Evolutionary conservation across 2,329 filamentous ascomycete genomes (phyloP).

Genomic region (Fusarium aywerte): DNA sequence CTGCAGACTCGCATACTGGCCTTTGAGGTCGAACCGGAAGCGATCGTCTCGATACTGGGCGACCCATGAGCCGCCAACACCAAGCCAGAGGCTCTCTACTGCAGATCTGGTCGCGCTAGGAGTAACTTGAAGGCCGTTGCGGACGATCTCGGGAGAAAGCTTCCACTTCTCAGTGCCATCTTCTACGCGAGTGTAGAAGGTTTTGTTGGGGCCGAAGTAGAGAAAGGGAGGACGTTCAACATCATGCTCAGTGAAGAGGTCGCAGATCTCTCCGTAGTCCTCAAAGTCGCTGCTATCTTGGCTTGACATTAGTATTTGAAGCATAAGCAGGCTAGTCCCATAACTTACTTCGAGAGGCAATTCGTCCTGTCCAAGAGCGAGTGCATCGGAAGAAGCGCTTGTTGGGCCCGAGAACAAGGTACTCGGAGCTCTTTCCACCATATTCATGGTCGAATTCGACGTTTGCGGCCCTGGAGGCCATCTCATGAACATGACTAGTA

Average conservation of each 20-base stretch:
- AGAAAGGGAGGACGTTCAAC: constrained; percentile 39
- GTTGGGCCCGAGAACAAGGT: constrained; percentile 37
- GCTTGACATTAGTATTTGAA: not conserved
- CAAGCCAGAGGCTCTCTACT: constrained; percentile 37
- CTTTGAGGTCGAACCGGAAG: constrained; percentile 33
- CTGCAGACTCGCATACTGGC: constrained; percentile 21
- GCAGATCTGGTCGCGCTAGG: constrained; percentile 11
- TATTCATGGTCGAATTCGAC: constrained; percentile 20
- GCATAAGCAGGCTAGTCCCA: accelerated
- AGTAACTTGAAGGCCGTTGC: constrained; percentile 16
- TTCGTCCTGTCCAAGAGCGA: constrained; percentile 21
- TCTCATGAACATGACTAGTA: constrained; percentile 16
- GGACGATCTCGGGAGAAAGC: constrained; percentile 5
- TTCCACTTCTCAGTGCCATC: constrained; percentile 34
- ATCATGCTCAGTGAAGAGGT: constrained; percentile 32
- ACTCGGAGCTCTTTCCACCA: constrained; percentile 16
- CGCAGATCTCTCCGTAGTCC: constrained; percentile 29
- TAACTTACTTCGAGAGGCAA: constrained; percentile 32
- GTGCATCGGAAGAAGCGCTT: constrained; percentile 39
- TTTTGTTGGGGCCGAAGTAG: constrained; percentile 30
- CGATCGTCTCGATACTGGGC: constrained; percentile 37
- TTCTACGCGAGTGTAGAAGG: constrained; percentile 37
- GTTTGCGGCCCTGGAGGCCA: not conserved
- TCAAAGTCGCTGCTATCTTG: constrained; percentile 35
- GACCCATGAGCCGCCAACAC: constrained; percentile 34